Conservation (phyloP, 345 rosid species). For the Ceriops tagal region DNA sequence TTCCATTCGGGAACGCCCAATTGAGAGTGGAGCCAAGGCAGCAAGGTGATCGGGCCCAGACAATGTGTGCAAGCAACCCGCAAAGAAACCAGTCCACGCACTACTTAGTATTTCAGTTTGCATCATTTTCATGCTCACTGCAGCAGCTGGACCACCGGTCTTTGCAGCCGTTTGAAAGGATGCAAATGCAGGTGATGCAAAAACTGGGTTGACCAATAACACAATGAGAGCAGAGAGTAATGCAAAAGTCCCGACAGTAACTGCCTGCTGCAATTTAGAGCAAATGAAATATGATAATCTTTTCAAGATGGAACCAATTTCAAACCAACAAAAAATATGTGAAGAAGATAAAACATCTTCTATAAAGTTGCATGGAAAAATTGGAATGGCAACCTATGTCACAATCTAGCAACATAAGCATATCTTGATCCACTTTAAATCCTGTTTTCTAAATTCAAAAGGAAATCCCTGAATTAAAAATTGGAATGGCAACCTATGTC, state of each 20-base stretch:
- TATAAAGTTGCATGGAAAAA: background rate
- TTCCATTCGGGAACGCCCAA: constrained; percentile 75
- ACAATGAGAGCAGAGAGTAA: constrained; percentile 50
- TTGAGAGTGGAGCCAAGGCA: constrained; percentile 94
- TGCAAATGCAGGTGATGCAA: constrained; percentile 79
- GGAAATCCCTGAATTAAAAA: too few relatives aligned
- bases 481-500: background rate
- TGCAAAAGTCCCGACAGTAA: constrained; percentile 43
- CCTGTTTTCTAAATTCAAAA: too few relatives aligned
- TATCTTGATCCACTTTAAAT: too few relatives aligned
- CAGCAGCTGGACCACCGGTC: constrained; percentile 46
- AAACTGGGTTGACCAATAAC: constrained; percentile 58
- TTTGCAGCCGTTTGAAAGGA: constrained; percentile 62
- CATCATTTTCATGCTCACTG: constrained; percentile 48
- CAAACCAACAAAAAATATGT: background rate
- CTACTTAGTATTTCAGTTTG: constrained; percentile 59
- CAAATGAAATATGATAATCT: background rate
- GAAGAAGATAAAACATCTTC: background rate
- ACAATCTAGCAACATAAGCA: background rate
- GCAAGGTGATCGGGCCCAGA: constrained; percentile 98
- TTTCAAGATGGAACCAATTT: background rate
- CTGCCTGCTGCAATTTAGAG: constrained; percentile 38
- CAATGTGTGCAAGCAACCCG: constrained; percentile 88
- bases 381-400: background rate
- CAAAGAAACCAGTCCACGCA: constrained; percentile 96